Evolutionary conservation across 2,329 filamentous ascomycete genomes (phyloP).

Genomic region (Xylariaceae sp.): DNA sequence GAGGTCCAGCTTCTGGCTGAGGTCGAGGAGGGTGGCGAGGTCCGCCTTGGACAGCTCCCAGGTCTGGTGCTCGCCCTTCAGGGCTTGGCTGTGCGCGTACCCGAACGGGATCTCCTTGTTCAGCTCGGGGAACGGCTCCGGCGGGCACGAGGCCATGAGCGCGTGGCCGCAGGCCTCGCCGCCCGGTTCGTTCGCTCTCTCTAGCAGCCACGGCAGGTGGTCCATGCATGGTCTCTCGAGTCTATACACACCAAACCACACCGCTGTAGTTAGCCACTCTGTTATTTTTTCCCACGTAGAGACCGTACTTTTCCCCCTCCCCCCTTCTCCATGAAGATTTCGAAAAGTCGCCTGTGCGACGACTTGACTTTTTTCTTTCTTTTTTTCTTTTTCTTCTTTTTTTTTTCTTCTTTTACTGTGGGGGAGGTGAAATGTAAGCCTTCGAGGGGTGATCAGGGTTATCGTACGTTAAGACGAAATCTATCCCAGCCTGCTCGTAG

Average conservation of each 20-base stretch:
- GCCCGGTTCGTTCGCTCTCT: constrained; percentile 59
- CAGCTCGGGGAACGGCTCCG: constrained; percentile 59
- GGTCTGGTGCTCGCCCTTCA: constrained; percentile 59
- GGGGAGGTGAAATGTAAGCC: constrained; percentile 68
- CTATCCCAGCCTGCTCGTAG: constrained; percentile 82
- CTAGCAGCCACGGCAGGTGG: constrained; percentile 79
- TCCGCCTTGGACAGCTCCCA: constrained; percentile 79
- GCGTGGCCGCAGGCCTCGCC: constrained; percentile 82
- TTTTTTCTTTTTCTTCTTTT: background rate
- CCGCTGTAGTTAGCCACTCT: constrained; percentile 48
- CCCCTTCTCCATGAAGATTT: background rate
- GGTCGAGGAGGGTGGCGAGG: constrained; percentile 78
- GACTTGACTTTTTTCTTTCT: constrained; percentile 9
- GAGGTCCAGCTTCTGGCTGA: constrained; percentile 80
- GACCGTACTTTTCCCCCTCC: too few species aligned
- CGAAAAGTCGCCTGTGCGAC: constrained; percentile 21
- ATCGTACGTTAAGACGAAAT: constrained; percentile 90
- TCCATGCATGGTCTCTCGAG: constrained; percentile 94
- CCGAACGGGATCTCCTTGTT: constrained; percentile 58
- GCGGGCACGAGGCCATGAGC: constrained; percentile 89
- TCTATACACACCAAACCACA: constrained; percentile 54
- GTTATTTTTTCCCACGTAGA: constrained; percentile 4
- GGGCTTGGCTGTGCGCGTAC: constrained; percentile 37
- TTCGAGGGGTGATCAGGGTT: constrained; percentile 55
- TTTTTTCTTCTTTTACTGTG: constrained; percentile 45